Evolutionary conservation across 1,284 basidiomycete species (phyloP).

Genomic region (Microbotryum saponariae): DNA sequence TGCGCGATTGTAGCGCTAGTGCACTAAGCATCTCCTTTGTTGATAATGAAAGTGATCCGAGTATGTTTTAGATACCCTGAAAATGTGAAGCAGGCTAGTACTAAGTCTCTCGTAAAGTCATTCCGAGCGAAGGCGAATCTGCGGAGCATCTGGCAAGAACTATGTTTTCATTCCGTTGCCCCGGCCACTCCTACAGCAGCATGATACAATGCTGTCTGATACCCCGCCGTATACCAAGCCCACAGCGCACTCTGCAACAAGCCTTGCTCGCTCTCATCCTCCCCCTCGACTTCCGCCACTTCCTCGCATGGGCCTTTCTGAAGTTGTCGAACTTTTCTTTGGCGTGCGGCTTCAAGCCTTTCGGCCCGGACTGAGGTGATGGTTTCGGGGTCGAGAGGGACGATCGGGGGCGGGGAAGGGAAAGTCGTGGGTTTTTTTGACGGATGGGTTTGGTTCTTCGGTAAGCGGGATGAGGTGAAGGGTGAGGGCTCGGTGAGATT

Average conservation of each 20-base stretch:
- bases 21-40: too few relatives aligned
- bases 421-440: not conserved
- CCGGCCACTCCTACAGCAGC: conserved; percentile 21
- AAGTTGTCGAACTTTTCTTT: too few relatives aligned
- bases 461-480: not conserved
- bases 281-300: not conserved
- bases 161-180: not conserved
- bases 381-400: conserved; percentile 1
- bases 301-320: conserved; percentile 3
- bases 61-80: too few relatives aligned
- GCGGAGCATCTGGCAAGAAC: not conserved
- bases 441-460: conserved; percentile 1
- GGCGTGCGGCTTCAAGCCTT: too few relatives aligned
- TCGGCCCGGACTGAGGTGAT: too few relatives aligned
- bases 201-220: conserved; percentile 29
- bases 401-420: conserved; percentile 19
- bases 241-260: conserved; percentile 23
- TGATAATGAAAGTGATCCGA: too few relatives aligned
- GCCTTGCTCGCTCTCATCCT: not conserved
- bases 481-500: not conserved
- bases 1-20: too few relatives aligned
- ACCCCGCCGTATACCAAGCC: conserved; percentile 29
- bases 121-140: not conserved
- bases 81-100: too few relatives aligned
- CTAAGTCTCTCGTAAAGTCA: too few relatives aligned